Conservation (phyloP, 2,329 filamentous ascomycete genomes). For the Conoideocrella luteorostrata region DNA sequence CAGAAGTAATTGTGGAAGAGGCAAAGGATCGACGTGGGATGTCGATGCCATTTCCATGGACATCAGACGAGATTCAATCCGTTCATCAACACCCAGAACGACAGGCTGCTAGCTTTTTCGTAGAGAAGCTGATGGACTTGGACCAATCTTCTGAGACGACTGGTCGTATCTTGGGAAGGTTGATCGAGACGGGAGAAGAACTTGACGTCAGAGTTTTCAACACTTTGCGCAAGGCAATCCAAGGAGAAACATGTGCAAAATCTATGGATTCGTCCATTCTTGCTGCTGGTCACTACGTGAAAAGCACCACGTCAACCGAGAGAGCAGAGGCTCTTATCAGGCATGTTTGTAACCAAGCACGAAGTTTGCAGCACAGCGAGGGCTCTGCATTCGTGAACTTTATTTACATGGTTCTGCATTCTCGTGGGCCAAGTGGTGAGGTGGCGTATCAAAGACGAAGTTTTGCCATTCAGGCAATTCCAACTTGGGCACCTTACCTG, state of each 20-base stretch:
- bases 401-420: constrained; percentile 22
- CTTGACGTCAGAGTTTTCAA: constrained; percentile 47
- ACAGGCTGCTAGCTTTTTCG: constrained; percentile 41
- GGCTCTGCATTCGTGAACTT: constrained; percentile 44
- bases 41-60: constrained; percentile 36
- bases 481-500: constrained; percentile 46
- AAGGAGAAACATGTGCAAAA: constrained; percentile 33
- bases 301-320: constrained; percentile 27
- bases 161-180: constrained; percentile 48
- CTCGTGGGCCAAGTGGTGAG: constrained; percentile 21
- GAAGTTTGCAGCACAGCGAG: constrained; percentile 39
- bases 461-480: constrained; percentile 21
- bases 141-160: constrained; percentile 49
- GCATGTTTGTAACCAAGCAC: constrained; percentile 39
- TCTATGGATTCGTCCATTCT: constrained; percentile 51
- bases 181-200: constrained; percentile 46
- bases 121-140: constrained; percentile 60
- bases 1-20: constrained; percentile 31
- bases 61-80: constrained; percentile 37
- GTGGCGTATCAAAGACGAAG: constrained; percentile 15
- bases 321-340: constrained; percentile 33
- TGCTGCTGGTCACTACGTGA: constrained; percentile 49
- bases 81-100: constrained; percentile 33
- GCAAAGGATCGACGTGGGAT: constrained; percentile 32
- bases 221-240: constrained; percentile 49